phyloP scores from a whole-genome alignment of 1,284 basidiomycete species.

The Psilocybe mexicana region DNA sequence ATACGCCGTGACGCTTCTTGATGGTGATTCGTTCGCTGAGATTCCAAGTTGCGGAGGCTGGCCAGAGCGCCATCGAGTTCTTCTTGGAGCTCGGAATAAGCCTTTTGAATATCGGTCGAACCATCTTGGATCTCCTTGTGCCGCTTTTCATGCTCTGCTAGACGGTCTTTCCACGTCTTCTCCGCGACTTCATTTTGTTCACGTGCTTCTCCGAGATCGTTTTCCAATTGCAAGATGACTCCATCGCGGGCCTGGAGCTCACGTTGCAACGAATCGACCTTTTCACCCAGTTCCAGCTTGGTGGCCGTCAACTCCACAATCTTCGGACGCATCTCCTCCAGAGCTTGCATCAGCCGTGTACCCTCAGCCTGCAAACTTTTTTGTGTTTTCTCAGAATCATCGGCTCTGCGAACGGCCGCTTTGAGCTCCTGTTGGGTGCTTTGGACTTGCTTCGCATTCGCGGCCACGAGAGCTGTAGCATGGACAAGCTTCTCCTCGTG shows the following conservation, averaged over 20 bases:
- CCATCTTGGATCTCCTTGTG: conserved; percentile 45
- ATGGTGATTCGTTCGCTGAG: conserved; percentile 56
- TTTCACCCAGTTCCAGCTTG: conserved; percentile 68
- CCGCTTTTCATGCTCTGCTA: conserved; percentile 51
- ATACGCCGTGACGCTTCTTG: conserved; percentile 51
- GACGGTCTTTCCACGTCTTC: conserved; percentile 42
- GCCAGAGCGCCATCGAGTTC: conserved; percentile 56
- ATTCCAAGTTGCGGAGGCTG: conserved; percentile 55
- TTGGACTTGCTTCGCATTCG: conserved; percentile 58
- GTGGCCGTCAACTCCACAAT: conserved; percentile 73
- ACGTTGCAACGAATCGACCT: conserved; percentile 54
- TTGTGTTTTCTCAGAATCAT: conserved; percentile 71
- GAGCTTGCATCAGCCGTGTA: conserved; percentile 66
- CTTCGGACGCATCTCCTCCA: conserved; percentile 84
- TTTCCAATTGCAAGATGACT: conserved; percentile 63
- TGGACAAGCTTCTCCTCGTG: conserved; percentile 61
- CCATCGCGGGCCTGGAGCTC: conserved; percentile 55
- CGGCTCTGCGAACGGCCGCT: conserved; percentile 60
- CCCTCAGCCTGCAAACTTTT: conserved; percentile 74
- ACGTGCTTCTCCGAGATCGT: conserved; percentile 51
- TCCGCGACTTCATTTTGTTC: conserved; percentile 49
- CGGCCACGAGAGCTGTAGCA: conserved; percentile 51
- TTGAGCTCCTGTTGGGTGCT: conserved; percentile 61
- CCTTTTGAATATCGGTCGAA: conserved; percentile 60
- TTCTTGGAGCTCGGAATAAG: conserved; percentile 59